phyloP scores from a whole-genome alignment of 2,329 filamentous ascomycete species.

The Daldinia sp. region DNA sequence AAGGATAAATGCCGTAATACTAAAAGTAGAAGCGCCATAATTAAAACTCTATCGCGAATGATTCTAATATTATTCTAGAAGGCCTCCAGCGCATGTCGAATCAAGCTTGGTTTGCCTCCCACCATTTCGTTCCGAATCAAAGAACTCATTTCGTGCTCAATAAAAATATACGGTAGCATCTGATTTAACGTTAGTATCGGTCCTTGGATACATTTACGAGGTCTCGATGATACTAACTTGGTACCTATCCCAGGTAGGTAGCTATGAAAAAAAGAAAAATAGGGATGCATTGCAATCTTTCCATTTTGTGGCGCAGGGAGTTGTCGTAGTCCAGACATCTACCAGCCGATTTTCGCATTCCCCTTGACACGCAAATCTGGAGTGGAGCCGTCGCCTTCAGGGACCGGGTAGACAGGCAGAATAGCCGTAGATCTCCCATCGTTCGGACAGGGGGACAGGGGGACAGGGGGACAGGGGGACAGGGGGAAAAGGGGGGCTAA shows the following conservation, averaged over 20 bases:
- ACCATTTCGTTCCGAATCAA: neutral
- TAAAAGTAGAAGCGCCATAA: neutral
- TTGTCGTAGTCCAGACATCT: neutral
- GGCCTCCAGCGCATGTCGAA: neutral
- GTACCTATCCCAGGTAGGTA: too few species aligned
- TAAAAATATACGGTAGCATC: neutral
- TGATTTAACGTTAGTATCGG: too few species aligned
- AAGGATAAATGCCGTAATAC: too few species aligned
- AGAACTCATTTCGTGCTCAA: neutral
- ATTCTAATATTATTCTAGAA: constrained; percentile 1
- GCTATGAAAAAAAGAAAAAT: neutral
- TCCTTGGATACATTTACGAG: neutral
- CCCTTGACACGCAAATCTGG: neutral
- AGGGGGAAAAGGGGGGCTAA: too few species aligned
- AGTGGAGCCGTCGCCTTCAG: neutral
- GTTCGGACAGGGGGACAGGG: neutral
- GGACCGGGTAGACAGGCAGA: neutral
- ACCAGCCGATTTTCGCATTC: neutral
- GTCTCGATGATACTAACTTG: neutral
- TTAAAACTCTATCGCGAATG: neutral
- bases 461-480: too few species aligned
- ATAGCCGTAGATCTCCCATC: neutral
- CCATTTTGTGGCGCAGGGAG: neutral
- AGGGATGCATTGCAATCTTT: neutral
- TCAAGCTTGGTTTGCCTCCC: neutral